Evolutionary conservation across 176 grass and related monocot genomes (phyloP), one percentile per base, ranked within the genome.

Genomic region (Chloris gayana): DNA sequence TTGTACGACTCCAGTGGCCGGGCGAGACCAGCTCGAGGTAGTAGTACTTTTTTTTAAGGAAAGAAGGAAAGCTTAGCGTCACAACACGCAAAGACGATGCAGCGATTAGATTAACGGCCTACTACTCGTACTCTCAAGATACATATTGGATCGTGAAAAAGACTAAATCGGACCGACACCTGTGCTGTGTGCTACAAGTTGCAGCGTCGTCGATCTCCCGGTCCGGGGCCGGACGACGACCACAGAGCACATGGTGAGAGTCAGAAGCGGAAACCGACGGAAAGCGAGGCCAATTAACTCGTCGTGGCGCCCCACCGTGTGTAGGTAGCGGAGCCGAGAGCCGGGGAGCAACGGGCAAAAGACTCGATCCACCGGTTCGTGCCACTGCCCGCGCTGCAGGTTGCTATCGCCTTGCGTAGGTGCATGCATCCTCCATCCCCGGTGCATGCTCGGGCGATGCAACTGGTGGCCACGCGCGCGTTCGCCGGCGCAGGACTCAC

Each of bases 261-360:
- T 60, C 57, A 62, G 57, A 13, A 5, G 5, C 25, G 4, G 26
- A 50, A 12, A 31, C 1, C 10, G 69, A 51, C 18, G 5, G 74
- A 64, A 77, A 77, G 19, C 27, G 75, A 77, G 39, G 47, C 59
- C 39, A 47, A 41, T 65, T 65, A 78, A 33, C 64, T 78, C 27
- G 17, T 4, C 24, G 24, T n/a, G 38, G 57, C 8, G 73, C 14
- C 13, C 31, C 47, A 13, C 30, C 19, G 7, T n/a, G n/a, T n/a
- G n/a, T 3, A 24, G 54, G 8, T 10, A 11, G 22, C 22, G 54
- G 7, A 24, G 22, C 22, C 3, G 11, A 61, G 58, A 27, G 50
- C 50, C 50, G 50, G 50, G 50, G 50, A 54, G 50, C 50, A 22
- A 22, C 50, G 19, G 50, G 50, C 50, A 19, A 53, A 21, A 17